These are phyloP conservation scores for Tolypocladium guangdongense DNA, from an alignment of 2,329 filamentous ascomycete genomes.

Conservation along the genomic window DNA sequence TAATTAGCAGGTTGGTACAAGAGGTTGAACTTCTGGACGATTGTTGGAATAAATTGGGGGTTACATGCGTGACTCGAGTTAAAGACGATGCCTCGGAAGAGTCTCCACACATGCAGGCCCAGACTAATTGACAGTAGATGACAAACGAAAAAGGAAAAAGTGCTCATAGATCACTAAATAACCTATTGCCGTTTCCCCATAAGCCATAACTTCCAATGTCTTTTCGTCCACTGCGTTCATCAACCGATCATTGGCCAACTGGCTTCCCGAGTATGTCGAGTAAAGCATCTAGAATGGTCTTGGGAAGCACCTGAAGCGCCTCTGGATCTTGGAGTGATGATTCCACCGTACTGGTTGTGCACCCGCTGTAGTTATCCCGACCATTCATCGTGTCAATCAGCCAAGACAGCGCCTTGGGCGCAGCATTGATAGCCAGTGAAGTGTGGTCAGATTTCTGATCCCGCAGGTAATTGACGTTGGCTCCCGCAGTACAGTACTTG, in stretches of 20 bases:
- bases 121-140: too few relatives aligned
- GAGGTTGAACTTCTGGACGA: too few relatives aligned
- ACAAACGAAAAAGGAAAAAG: too few relatives aligned
- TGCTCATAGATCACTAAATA: too few relatives aligned
- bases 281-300: background rate
- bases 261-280: background rate
- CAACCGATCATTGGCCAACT: background rate
- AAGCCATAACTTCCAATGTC: too few relatives aligned
- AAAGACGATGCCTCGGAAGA: too few relatives aligned
- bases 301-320: background rate
- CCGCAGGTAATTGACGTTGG: slow-evolving; percentile 25
- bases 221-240: background rate
- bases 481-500: slow-evolving; percentile 28
- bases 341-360: background rate
- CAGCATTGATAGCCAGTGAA: background rate
- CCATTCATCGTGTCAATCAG: background rate
- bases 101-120: too few relatives aligned
- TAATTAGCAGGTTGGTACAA: too few relatives aligned
- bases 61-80: too few relatives aligned
- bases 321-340: background rate
- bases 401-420: background rate
- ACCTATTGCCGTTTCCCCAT: too few relatives aligned
- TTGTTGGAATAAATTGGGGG: too few relatives aligned
- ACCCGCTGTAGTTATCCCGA: background rate
- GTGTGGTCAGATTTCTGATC: background rate